A percentile compares a stretch with the other conserved stretches of the same genome.
phyloP scores from a whole-genome alignment of 345 rosid genomes.

The Anacardium occidentale region DNA sequence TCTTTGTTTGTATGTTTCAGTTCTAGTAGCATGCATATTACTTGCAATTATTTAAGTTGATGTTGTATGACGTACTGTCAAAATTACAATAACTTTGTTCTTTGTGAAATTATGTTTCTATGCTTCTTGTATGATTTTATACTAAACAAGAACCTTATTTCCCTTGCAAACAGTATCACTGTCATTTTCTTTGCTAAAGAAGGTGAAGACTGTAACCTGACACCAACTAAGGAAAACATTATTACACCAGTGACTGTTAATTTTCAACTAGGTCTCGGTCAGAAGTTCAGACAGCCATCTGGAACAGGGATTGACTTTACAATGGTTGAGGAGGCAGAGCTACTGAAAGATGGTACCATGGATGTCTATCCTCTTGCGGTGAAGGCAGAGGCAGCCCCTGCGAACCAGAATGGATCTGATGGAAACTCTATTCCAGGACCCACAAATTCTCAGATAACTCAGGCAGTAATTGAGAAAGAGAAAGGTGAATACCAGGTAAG shows the following conservation, averaged over 20 bases:
- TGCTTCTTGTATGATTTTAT: neutral
- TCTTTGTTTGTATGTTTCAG: neutral
- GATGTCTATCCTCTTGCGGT: conserved; percentile 72
- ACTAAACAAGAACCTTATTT: conserved; percentile 13
- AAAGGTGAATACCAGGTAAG: conserved; percentile 59
- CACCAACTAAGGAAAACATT: conserved; percentile 57
- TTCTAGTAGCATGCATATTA: neutral
- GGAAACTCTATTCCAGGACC: conserved; percentile 41
- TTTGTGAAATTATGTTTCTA: neutral
- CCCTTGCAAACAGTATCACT: conserved; percentile 52
- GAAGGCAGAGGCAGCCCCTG: conserved; percentile 65
- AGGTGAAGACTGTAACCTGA: conserved; percentile 56
- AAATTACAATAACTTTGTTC: too few relatives aligned
- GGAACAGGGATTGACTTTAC: conserved; percentile 80
- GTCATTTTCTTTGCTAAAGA: conserved; percentile 82
- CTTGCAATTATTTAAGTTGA: neutral
- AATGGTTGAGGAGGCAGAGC: conserved; percentile 53
- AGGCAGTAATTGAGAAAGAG: conserved; percentile 70
- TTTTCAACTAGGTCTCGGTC: conserved; percentile 79
- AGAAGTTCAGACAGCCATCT: conserved; percentile 71
- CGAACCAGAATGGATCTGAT: conserved; percentile 40
- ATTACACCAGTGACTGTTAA: conserved; percentile 53
- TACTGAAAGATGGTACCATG: conserved; percentile 37
- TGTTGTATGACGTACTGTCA: too few relatives aligned
- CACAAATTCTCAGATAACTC: conserved; percentile 72